phyloP scores from a whole-genome alignment of 1,284 basidiomycete species.

The Ustilago cynodontis region DNA sequence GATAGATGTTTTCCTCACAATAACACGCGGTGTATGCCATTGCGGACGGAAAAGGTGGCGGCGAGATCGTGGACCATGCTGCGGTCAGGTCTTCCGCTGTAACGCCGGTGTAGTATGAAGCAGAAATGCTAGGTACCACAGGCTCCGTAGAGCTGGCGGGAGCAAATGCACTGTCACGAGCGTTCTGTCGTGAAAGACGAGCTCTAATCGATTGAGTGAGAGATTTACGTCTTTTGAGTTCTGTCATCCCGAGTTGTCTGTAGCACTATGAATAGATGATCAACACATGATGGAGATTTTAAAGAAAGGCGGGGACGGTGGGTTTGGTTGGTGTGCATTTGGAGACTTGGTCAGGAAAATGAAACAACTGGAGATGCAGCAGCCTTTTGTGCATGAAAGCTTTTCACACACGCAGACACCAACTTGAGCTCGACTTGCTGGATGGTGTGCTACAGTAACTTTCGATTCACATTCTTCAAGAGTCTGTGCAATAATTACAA shows the following conservation, averaged over 20 bases:
- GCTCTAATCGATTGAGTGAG: background rate
- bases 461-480: too few species aligned
- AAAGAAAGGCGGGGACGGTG: too few species aligned
- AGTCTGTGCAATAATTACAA: too few species aligned
- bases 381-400: background rate
- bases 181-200: background rate
- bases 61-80: constrained; percentile 13
- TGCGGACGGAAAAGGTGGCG: constrained; percentile 20
- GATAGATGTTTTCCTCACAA: constrained; percentile 62
- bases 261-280: too few species aligned
- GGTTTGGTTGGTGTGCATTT: too few species aligned
- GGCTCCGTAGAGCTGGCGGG: background rate
- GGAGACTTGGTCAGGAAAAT: too few species aligned
- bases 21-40: constrained; percentile 44
- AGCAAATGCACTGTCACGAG: background rate
- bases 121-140: background rate
- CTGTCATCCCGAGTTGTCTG: background rate
- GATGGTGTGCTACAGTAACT: too few species aligned
- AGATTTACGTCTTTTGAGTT: background rate
- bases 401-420: too few species aligned
- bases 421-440: too few species aligned
- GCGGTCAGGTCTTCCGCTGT: background rate
- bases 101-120: background rate
- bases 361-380: too few species aligned
- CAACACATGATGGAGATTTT: too few species aligned